Conservation (phyloP, 768 basidiomycete genomes). For the Crucibulum laeve region DNA sequence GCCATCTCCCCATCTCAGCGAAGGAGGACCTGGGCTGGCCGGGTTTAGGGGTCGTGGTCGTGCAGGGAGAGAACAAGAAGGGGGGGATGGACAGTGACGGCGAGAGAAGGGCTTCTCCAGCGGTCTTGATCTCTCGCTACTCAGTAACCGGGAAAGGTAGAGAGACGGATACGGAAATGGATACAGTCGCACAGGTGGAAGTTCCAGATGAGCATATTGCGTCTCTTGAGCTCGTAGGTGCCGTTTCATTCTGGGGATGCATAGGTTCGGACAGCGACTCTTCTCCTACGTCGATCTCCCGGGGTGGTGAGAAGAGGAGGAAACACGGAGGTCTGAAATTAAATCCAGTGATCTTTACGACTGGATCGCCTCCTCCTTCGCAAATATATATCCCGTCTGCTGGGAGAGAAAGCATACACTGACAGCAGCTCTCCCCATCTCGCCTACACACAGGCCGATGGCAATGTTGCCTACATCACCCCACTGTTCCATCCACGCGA, state of each 20-base stretch:
- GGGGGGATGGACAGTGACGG: background rate
- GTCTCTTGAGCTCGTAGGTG: background rate
- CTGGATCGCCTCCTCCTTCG: background rate
- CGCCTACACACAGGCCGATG: too few relatives aligned
- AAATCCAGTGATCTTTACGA: background rate
- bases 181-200: background rate
- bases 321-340: background rate
- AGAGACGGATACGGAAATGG: background rate
- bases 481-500: too few relatives aligned
- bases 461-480: too few relatives aligned
- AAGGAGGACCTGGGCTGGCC: background rate
- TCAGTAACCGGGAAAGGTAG: too few relatives aligned
- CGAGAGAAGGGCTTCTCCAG: too few relatives aligned
- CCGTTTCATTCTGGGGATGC: too few relatives aligned
- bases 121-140: too few relatives aligned
- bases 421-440: background rate
- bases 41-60: background rate
- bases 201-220: background rate
- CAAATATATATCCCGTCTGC: background rate
- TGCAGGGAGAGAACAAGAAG: too few relatives aligned
- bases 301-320: background rate
- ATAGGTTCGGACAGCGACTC: background rate
- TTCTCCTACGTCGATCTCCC: background rate
- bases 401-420: background rate
- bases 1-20: constrained; percentile 10